Base-by-base conservation (phyloP, 2,329 filamentous ascomycete genomes). In the Hymenoscyphus albidus region DNA sequence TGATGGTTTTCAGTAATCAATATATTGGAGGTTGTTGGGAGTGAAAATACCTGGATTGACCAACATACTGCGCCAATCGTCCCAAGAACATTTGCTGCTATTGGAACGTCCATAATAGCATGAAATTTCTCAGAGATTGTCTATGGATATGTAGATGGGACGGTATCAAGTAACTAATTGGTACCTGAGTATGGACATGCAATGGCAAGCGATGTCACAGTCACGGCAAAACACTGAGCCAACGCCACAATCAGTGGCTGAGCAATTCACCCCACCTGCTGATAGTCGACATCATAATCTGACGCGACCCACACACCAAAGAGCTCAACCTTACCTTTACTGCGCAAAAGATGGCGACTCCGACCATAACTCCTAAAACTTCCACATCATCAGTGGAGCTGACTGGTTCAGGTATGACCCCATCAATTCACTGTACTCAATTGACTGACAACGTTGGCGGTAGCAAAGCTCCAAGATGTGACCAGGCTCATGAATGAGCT, bases 381-480 rank as follows among this genome's bases (percentile, higher is more conserved):
- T 72, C 70, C 1, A 62, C 57, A 9, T 71, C 69, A 18, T 66
- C 69, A 27, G 62, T 65, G 14, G 68, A 70, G 58, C 51, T 72
- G 38, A 70, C 68, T 2, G 71, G 71, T 48, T 31, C 65, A 62
- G 71, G 72, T 73, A 70, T 48, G 35, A 3, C 14, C 56, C 12
- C 35, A 10, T 14, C 27, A 2, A n/a, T n/a, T 35, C 22, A 35
- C 67, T 71, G 32, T 27, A 12, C 51, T n/a, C 44, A 22, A 27
- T 18, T 5, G 32, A 35, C 64, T 65, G 35, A 65, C 51, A 63
- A 39, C 44, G 48, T 3, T 9, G 10, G 44, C 48, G 27, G 27
- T 72, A 92, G 84, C 81, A 65, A 93, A 93, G 78, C 81, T 89
- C 64, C 80, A 85, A 65, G 85, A 90, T 62, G 89, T 94, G 51